These are phyloP conservation scores for Periconia macrospinosa DNA, from an alignment of 2,329 filamentous ascomycete species.

Conservation along the genomic window DNA sequence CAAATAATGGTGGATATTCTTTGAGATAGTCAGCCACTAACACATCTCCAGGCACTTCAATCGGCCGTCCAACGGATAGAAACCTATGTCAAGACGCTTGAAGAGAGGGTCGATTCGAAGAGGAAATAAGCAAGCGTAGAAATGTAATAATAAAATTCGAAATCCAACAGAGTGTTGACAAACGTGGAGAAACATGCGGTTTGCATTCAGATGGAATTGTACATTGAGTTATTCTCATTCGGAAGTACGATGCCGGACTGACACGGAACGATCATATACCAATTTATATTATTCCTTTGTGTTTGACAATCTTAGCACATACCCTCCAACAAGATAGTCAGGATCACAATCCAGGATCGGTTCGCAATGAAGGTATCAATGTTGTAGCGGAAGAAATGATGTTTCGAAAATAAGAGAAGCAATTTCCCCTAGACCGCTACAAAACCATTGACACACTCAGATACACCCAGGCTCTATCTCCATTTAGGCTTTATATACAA, in stretches of 20 bases:
- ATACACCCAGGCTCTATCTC: too few species aligned
- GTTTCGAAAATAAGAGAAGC: too few species aligned
- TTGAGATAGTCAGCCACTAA: constrained; percentile 14
- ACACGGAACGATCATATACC: background rate
- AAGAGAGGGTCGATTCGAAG: constrained; percentile 70
- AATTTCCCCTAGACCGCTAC: too few species aligned
- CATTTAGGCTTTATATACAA: too few species aligned
- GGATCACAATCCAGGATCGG: background rate
- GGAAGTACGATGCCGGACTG: background rate
- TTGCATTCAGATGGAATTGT: background rate
- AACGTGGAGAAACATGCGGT: background rate
- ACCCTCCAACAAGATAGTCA: too few species aligned
- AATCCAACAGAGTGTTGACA: background rate
- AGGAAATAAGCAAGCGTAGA: constrained; percentile 12
- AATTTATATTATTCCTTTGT: background rate
- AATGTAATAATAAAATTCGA: background rate
- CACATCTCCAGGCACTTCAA: constrained; percentile 67
- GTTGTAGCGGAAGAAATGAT: too few species aligned
- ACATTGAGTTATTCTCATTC: background rate
- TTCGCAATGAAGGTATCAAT: too few species aligned
- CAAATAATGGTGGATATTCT: background rate
- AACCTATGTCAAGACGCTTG: constrained; percentile 77
- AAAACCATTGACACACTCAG: too few species aligned
- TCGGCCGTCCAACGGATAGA: constrained; percentile 83
- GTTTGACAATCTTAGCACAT: background rate